These are phyloP conservation scores for Paratinospora sagittata DNA, from an alignment of 164 flowering plant genomes.

Conservation along the genomic window DNA sequence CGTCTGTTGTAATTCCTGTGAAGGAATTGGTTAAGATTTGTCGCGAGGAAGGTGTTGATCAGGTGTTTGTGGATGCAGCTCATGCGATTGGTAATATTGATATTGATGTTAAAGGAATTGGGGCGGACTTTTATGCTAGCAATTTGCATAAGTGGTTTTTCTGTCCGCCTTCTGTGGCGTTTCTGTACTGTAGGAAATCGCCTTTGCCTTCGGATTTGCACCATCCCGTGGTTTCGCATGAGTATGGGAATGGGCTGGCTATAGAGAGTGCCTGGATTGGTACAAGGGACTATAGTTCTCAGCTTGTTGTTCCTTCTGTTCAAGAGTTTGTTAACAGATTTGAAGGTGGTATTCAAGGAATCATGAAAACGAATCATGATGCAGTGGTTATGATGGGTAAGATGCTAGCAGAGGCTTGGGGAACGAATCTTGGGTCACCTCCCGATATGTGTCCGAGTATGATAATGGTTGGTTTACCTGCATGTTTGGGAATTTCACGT, in stretches of 20 bases:
- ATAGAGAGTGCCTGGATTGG: constrained; percentile 93
- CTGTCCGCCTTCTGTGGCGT: constrained; percentile 83
- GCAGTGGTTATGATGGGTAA: constrained; percentile 76
- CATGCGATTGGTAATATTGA: constrained; percentile 74
- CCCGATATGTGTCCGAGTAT: constrained; percentile 76
- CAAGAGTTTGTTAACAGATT: constrained; percentile 68
- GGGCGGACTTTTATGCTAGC: constrained; percentile 88
- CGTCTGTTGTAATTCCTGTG: constrained; percentile 72
- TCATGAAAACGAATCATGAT: constrained; percentile 73
- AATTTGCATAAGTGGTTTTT: constrained; percentile 95
- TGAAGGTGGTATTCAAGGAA: constrained; percentile 81
- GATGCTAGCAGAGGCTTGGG: constrained; percentile 85
- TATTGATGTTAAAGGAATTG: constrained; percentile 72
- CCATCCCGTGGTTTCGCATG: constrained; percentile 88
- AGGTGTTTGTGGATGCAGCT: constrained; percentile 80
- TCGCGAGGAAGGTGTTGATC: constrained; percentile 81
- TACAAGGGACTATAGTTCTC: constrained; percentile 87
- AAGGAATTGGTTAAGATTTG: constrained; percentile 72
- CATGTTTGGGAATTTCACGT: constrained; percentile 53
- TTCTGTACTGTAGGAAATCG: constrained; percentile 58
- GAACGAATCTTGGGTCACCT: constrained; percentile 70
- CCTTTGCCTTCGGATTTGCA: constrained; percentile 38
- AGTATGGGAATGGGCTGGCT: constrained; percentile 87
- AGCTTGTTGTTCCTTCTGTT: constrained; percentile 67
- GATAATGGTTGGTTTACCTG: constrained; percentile 85